Base-by-base conservation (phyloP, 2,329 filamentous ascomycete genomes). In the Cladophialophora yegresii region DNA sequence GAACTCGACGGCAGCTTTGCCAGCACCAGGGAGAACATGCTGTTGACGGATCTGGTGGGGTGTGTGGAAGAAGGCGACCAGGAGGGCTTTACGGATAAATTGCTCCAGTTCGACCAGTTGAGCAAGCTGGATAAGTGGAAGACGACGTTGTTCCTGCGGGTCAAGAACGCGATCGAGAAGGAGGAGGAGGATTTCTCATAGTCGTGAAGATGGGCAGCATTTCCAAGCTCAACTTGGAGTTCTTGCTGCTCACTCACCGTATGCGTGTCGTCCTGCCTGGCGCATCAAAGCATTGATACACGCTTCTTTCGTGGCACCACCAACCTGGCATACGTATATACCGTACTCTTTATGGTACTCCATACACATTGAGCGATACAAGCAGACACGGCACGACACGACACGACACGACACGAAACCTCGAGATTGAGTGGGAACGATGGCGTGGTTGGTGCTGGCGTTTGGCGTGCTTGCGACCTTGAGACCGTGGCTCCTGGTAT, bases 81-180 rank as follows among this genome's bases (percentile, higher is more conserved):
- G 76, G 92, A 96, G 72, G 82, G 84, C 66, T 98, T 96, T 73
- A 86, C 89, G 23, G 91, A 96, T 74, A 92, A 93, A 76, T 79
- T 95, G 68, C 96, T 90, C 82, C 88, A 93, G 76, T 98, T 87
- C 75, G 92, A 97, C 76, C 91, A 96, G 80, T 83, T 96, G 80
- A 95, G 88, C 80, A 95, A 95, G 82, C 80, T 98, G 73, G 93
- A 97, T 75, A 95, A 93, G 81, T 98, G 93, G 93, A 96, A 97
- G 89, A 96, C 91, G 57, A 91, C 89, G 33, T 81, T 96, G 63
- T 78, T 96, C 68, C 80, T 96, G 73, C 85, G 87, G 71, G 84
- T 97, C 73, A 97, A 97, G 87, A 88, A 88, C 72, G 83, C 83
- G 60, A 96, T 96, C 72, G 89, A 93, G 79, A 84, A 87, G 74